Evolutionary conservation across 345 rosid genomes (phyloP).

Genomic region (Cardamine occulta): DNA sequence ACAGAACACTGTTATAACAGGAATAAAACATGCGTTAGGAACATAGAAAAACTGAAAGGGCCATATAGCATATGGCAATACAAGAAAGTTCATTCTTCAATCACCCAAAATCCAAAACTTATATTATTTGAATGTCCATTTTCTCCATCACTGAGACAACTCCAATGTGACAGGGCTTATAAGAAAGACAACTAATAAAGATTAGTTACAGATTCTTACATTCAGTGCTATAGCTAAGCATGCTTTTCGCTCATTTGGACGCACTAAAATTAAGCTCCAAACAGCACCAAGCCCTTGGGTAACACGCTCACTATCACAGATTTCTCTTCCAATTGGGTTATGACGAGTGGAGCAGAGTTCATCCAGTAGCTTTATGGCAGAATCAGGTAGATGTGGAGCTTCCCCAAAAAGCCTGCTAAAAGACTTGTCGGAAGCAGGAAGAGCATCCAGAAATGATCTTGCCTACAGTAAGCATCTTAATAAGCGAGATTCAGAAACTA

Average conservation of each 20-base stretch:
- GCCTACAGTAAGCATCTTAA: slow-evolving; percentile 61
- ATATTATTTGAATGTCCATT: slow-evolving; percentile 6
- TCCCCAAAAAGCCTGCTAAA: slow-evolving; percentile 93
- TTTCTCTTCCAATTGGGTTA: slow-evolving; percentile 64
- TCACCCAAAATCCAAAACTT: slow-evolving; percentile 14
- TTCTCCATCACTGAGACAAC: slow-evolving; percentile 25
- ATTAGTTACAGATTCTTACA: slow-evolving; percentile 50
- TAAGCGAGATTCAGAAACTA: slow-evolving; percentile 38
- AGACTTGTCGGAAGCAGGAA: slow-evolving; percentile 96
- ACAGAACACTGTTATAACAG: slow-evolving; percentile 77
- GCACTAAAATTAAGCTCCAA: slow-evolving; percentile 94
- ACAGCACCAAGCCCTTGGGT: slow-evolving; percentile 98
- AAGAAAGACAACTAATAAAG: slow-evolving; percentile 21
- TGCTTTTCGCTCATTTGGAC: slow-evolving; percentile 80
- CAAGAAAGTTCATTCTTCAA: slow-evolving; percentile 1
- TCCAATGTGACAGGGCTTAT: slow-evolving; percentile 14
- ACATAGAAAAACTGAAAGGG: slow-evolving; percentile 28
- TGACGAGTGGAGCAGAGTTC: slow-evolving; percentile 77
- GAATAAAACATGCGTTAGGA: slow-evolving; percentile 39
- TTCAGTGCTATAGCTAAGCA: slow-evolving; percentile 85
- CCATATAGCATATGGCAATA: slow-evolving; percentile 11
- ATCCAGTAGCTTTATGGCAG: slow-evolving; percentile 73
- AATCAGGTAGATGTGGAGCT: slow-evolving; percentile 79
- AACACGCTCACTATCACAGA: slow-evolving; percentile 80
- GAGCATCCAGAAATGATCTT: slow-evolving; percentile 73